Conservation (phyloP, 2,329 filamentous ascomycete genomes). For the Xylariales sp. region DNA sequence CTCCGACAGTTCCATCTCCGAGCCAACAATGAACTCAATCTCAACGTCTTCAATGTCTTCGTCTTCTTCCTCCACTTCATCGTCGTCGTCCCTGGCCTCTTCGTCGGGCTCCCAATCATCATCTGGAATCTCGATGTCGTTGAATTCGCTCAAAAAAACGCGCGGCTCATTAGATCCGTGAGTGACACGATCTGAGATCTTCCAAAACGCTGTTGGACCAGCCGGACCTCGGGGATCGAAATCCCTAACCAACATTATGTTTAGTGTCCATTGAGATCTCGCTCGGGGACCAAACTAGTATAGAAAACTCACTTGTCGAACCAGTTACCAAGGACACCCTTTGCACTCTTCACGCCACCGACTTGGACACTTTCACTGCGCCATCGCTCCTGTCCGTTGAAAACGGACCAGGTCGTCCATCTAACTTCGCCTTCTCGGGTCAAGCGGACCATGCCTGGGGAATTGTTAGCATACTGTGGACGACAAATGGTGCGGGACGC, state of each 20-base stretch:
- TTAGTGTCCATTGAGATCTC: too few relatives aligned
- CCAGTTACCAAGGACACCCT: conserved; percentile 72
- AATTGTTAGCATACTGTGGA: conserved; percentile 1
- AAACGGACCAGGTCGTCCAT: conserved; percentile 67
- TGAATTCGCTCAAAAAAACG: conserved; percentile 21
- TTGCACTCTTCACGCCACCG: conserved; percentile 58
- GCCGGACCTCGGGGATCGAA: conserved; percentile 64
- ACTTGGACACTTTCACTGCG: conserved; percentile 72
- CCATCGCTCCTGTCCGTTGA: conserved; percentile 65
- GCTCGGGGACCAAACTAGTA: too few relatives aligned
- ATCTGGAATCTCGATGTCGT: conserved; percentile 15
- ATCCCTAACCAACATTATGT: conserved; percentile 43
- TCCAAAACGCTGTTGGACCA: conserved; percentile 76
- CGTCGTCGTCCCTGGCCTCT: conserved; percentile 22
- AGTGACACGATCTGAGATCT: conserved; percentile 49
- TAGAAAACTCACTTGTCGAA: conserved; percentile 64
- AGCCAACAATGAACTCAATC: conserved; percentile 6
- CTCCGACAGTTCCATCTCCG: neutral
- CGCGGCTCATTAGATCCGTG: conserved; percentile 26
- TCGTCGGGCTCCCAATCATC: conserved; percentile 19
- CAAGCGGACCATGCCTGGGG: conserved; percentile 54
- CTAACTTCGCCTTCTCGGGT: conserved; percentile 67
- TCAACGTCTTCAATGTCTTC: conserved; percentile 19
- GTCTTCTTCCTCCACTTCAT: conserved; percentile 23
- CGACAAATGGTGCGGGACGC: conserved; percentile 10